These are phyloP conservation scores for Claviceps sp. DNA, from an alignment of 2,329 filamentous ascomycete species.

Conservation along the genomic window DNA sequence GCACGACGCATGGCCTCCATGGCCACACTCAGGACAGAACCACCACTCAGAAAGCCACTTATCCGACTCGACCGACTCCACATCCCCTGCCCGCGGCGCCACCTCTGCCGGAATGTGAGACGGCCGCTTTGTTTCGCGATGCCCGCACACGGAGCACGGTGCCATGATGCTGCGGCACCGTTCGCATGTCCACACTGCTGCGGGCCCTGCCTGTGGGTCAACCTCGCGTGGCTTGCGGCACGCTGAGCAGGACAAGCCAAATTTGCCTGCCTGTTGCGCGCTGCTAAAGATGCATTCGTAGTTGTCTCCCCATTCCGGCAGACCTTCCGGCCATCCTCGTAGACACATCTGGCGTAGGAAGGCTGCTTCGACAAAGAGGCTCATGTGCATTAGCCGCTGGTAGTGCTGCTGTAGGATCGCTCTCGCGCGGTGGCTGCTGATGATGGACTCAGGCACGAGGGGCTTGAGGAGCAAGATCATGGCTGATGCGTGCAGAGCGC, in stretches of 20 bases:
- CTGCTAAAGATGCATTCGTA: conserved; percentile 40
- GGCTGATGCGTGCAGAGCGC: conserved; percentile 44
- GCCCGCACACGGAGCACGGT: conserved; percentile 45
- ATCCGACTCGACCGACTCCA: conserved; percentile 7
- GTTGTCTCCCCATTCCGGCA: conserved; percentile 39
- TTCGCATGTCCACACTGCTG: conserved; percentile 43
- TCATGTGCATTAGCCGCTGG: conserved; percentile 43
- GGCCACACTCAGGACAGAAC: conserved; percentile 48
- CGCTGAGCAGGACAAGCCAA: conserved; percentile 38
- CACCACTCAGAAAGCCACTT: conserved; percentile 38
- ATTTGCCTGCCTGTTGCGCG: conserved; percentile 41
- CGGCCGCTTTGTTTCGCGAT: conserved; percentile 34
- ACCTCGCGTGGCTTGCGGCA: conserved; percentile 45
- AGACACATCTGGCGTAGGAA: conserved; percentile 48
- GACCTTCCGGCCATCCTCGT: conserved; percentile 38
- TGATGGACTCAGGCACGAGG: conserved; percentile 38
- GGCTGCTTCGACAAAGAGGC: conserved; percentile 46
- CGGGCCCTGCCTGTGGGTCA: conserved; percentile 29
- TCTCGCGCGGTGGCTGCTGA: conserved; percentile 41
- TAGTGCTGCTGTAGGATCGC: conserved; percentile 48
- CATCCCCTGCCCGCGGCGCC: conserved; percentile 12
- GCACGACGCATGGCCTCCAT: conserved; percentile 49
- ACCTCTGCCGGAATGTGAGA: conserved; percentile 22
- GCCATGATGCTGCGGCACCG: conserved; percentile 39
- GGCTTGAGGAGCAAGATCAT: conserved; percentile 48